Evolutionary conservation across 2,329 filamentous ascomycete genomes (phyloP), one percentile per base, ranked within the genome.

Genomic region (Claviceps cyperi): DNA sequence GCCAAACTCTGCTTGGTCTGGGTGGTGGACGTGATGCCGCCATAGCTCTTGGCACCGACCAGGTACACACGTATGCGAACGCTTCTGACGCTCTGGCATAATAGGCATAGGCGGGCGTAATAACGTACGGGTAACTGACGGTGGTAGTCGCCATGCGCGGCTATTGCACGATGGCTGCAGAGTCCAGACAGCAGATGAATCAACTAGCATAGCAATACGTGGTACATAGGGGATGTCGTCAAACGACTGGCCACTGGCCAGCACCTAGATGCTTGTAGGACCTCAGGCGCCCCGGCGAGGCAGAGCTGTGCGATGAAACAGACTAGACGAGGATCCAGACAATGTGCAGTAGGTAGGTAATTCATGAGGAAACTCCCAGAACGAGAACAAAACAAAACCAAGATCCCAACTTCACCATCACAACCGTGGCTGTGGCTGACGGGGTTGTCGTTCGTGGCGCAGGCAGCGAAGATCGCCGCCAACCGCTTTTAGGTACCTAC

Each of bases 1-100:
- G 37, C 46, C 46, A 51, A 49, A 49, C 47, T 49, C 50, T 52
- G 47, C 43, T 43, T 44, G 39, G 47, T 47, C 43, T 52, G 43
- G 43, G 50, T 52, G 47, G 47, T 35, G 17, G 38, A 37, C 38
- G 39, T 40, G 41, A 19, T 43, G 50, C 50, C 50, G 40, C 46
- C 37, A 28, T 32, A 11, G 37, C 24, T n/a, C 50, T 49, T 51
- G 50, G 50, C 50, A 32, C 5, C 47, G 47, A 49, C 50, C 44
- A 49, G 50, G 47, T 22, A 32, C 28, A 11, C 11, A 32, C 11
- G 28, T 32, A 51, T 39, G 43, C 32, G 43, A 35, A 17, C 14
- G 40, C 40, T 17, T 28, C 28, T 15, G 5, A 37, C 22, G 35
- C 46, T 5, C 46, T 38, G 36, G 17, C 50, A n/a, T n/a, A n/a